Base-by-base conservation (phyloP, 768 basidiomycete genomes). In the Agaricus subrufescens region DNA sequence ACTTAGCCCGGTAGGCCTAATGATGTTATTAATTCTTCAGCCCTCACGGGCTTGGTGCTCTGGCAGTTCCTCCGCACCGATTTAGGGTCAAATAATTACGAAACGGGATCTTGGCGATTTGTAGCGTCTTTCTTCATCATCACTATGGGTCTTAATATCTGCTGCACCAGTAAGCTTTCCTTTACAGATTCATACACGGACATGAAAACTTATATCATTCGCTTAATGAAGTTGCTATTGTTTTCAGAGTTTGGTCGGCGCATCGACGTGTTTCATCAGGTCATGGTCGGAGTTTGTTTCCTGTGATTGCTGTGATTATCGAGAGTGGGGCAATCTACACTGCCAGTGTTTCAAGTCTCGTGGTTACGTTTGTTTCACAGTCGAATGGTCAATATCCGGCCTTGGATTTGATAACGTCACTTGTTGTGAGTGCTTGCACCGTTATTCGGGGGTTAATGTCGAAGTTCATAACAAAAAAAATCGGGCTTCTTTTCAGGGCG, bases 241-340 rank as follows among this genome's bases (percentile, higher is more conserved):
- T 54, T 10, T 19, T 23, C 7, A 54, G 46, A 34, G 46, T 46
- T 11, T 54, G 52, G 52, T 7, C 11, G 14, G 27, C 34, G 3
- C 52, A 29, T 7, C 44, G 52, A 45, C 27, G 31, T 25, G 52
- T 34, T 11, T 3, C 52, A 3, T 14, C 44, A 23, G 3, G n/a
- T 7, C 7, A 11, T 34, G 42, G 44, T 15, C 30, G 4, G 1
- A 54, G 34, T 4, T 39, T 54, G 4, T 54, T 38, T 8, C 45
- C 52, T 25, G 52, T 54, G 9, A 38, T 54, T 1, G 52, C 52
- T 4, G 52, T 46, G 2, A 46, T 54, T 29, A 38, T 54, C 37
- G 52, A 54, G 31, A 54, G 52, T 26, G 52, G 52, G 3, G 52
- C 52, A 1, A 54, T 54, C 45, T 54, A 54, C 45, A 54, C 52